A percentile compares a stretch with the other conserved stretches of the same genome.
Evolutionary conservation across 768 basidiomycete species (phyloP).

Genomic region (Epithele typhae): DNA sequence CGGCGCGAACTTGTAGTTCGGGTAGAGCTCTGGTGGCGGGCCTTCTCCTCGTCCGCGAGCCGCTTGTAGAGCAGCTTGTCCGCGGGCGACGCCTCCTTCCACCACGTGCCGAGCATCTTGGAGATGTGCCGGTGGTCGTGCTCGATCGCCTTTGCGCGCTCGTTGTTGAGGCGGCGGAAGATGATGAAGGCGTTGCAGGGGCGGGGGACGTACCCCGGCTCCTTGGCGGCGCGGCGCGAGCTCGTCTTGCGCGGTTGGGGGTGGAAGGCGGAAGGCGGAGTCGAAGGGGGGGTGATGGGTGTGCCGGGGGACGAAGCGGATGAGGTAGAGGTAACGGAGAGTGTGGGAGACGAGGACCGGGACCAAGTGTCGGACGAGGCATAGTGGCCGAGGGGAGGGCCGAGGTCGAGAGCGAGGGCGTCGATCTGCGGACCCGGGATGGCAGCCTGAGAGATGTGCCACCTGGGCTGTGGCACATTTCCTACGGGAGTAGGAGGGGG

Average conservation of each 20-base stretch:
- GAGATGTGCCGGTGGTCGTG: constrained; percentile 51
- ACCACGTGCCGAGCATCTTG: constrained; percentile 69
- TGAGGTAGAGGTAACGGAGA: too few species aligned
- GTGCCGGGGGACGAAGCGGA: neutral
- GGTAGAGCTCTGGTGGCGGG: constrained; percentile 53
- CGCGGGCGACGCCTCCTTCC: constrained; percentile 50
- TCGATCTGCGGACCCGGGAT: too few species aligned
- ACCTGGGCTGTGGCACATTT: too few species aligned
- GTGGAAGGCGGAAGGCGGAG: neutral
- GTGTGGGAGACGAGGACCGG: neutral
- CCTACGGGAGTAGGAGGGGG: too few species aligned
- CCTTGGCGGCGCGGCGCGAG: constrained; percentile 20
- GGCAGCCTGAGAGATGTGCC: too few species aligned
- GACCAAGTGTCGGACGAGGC: too few species aligned
- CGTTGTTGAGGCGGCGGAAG: constrained; percentile 41
- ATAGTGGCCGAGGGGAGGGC: too few species aligned
- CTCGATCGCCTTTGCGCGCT: constrained; percentile 19
- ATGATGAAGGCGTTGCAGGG: constrained; percentile 70
- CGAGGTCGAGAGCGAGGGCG: too few species aligned
- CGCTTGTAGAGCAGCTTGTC: constrained; percentile 46
- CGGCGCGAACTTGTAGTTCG: constrained; percentile 62
- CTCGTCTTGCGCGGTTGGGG: neutral
- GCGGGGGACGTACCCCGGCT: constrained; percentile 55
- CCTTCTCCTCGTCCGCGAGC: constrained; percentile 47
- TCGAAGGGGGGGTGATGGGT: neutral